Evolutionary conservation across 306 rosid species (phyloP).

Genomic region (Rosa rugosa): DNA sequence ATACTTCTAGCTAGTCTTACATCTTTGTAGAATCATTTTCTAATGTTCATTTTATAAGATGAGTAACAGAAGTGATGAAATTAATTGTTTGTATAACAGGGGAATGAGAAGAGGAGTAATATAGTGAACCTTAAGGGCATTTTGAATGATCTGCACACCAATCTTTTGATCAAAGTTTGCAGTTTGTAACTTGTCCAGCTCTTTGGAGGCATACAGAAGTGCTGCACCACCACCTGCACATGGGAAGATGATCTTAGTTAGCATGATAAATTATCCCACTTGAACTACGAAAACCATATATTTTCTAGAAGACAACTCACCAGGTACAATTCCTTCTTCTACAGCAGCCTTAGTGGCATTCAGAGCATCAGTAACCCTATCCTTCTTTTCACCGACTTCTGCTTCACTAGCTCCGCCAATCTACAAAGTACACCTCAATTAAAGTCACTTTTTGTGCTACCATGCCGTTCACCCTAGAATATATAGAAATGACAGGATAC

Average conservation of each 20-base stretch:
- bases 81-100: neutral
- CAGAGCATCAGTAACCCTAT: constrained; percentile 57
- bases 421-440: constrained; percentile 17
- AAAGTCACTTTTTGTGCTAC: neutral
- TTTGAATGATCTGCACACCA: constrained; percentile 58
- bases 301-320: constrained; percentile 20
- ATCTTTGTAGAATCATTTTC: neutral
- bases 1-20: neutral
- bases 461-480: neutral
- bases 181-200: constrained; percentile 46
- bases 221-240: constrained; percentile 59
- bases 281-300: neutral
- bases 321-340: constrained; percentile 59
- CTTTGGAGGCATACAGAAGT: constrained; percentile 52
- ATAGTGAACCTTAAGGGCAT: constrained; percentile 46
- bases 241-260: constrained; percentile 4
- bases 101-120: neutral
- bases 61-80: neutral
- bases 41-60: neutral
- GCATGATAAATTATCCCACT: neutral
- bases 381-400: constrained; percentile 57
- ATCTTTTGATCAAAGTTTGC: constrained; percentile 58
- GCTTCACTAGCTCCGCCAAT: constrained; percentile 58
- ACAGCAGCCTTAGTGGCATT: constrained; percentile 64
- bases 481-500: constrained; percentile 14